Percentiles rank a stretch among this genome's conserved stretches.
Conservation (phyloP, 2,329 filamentous ascomycete species). For the Ceratocystis colombiana region DNA sequence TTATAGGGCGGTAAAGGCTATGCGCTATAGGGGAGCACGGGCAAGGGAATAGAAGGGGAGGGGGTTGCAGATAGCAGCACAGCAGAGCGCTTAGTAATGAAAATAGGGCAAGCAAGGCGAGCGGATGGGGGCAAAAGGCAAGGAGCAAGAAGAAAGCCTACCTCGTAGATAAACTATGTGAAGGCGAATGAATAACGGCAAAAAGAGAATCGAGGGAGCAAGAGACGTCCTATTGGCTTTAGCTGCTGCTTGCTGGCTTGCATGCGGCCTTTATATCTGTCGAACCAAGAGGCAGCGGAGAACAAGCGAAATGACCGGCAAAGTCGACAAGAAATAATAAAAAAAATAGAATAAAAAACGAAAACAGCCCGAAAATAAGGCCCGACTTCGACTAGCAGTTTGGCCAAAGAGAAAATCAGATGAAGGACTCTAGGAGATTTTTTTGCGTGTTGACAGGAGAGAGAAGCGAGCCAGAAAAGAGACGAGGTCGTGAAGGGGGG, state of each 20-base stretch:
- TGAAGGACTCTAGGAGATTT: slow-evolving; percentile 19
- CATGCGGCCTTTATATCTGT: no score
- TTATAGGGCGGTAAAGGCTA: no score
- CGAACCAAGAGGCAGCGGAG: no score
- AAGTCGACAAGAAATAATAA: neutral
- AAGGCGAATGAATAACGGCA: neutral
- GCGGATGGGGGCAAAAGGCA: neutral
- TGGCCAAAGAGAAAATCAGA: slow-evolving; percentile 28
- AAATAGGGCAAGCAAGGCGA: no score
- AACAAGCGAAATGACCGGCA: neutral
- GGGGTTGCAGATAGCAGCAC: neutral
- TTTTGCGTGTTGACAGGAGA: slow-evolving; percentile 13
- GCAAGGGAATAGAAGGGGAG: neutral
- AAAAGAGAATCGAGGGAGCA: neutral
- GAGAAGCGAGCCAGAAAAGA: slow-evolving; percentile 12
- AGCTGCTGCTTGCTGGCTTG: no score
- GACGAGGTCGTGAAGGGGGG: neutral
- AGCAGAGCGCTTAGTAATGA: neutral
- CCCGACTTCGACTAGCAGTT: slow-evolving; percentile 23
- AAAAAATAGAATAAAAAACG: slow-evolving; percentile 22
- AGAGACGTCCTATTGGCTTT: no score
- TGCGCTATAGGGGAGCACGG: no score
- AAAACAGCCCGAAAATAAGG: slow-evolving; percentile 17
- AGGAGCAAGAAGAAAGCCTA: neutral
- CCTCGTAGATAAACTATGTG: no score